Evolutionary conservation across 768 basidiomycete genomes (phyloP), one percentile per base, ranked within the genome.

Genomic region (Cystobasidium ongulense): DNA sequence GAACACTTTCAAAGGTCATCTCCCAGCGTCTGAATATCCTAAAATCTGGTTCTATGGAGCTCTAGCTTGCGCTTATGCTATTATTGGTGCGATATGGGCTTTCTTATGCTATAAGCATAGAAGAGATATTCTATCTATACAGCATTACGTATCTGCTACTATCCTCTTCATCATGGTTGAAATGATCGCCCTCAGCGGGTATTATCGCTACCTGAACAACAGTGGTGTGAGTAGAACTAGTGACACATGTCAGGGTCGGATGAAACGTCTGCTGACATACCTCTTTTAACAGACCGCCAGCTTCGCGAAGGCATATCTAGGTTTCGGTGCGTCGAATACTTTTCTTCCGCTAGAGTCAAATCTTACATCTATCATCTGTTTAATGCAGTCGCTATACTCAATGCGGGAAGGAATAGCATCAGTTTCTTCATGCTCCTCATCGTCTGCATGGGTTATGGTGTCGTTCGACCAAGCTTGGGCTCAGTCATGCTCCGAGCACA

Each of bases 361-460:
- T n/a, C 57, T n/a, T 1, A n/a, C 18, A 13, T 21, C 54, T 1
- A 15, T 27, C 17, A 41, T 39, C 4, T 18, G 18, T 57, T 2
- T n/a, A 0, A 17, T 21, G n/a, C 75, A 91, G 92, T 95, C 46
- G 90, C 93, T n/a, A 91, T 94, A 74, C 83, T 98, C 53, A 94
- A 97, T 78, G 95, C 96, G 10, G 94, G 90, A 5, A 84, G 96
- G 57, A 98, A 98, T 79, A 90, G 75, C 43, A 63, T 79, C 29
- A 93, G 91, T 0, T 93, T 98, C 83, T 97, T 98, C 83, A 87
- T 98, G 85, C 85, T 99, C 25, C 84, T 97, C 25, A 88, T 98
- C 54, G 94, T 97, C 29, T 88, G 90, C 2, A 86, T 97, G 78
- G 96, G 96, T 39, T 84, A 96, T 46, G 91, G 90, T 76, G 92